Evolutionary conservation across 1,284 basidiomycete genomes (phyloP).

Genomic region (Marasmius fiardii): DNA sequence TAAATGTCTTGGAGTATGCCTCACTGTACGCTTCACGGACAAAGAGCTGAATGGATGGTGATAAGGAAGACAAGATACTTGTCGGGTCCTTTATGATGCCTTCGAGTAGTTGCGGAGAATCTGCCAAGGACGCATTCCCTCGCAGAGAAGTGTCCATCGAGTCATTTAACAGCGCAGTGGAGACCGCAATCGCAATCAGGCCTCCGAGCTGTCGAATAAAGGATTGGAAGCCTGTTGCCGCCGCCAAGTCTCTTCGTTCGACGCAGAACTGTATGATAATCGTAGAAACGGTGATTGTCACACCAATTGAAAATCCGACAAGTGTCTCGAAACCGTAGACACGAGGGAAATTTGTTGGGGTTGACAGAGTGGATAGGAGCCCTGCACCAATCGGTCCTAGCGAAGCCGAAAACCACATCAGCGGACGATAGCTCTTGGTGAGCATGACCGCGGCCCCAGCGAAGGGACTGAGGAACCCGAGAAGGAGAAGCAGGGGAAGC

Average conservation of each 20-base stretch:
- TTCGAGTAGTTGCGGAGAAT: neutral
- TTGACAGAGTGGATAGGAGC: neutral
- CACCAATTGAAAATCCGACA: neutral
- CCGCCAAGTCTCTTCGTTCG: neutral
- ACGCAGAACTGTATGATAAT: neutral
- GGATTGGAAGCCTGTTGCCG: neutral
- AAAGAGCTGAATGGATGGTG: neutral
- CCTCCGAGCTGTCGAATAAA: neutral
- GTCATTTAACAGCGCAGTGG: neutral
- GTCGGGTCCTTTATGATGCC: neutral
- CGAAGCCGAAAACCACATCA: neutral
- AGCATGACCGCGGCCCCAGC: neutral
- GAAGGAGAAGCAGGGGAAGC: neutral
- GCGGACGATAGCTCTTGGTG: neutral
- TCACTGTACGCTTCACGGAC: neutral
- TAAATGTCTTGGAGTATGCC: neutral
- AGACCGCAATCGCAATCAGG: neutral
- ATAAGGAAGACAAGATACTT: neutral
- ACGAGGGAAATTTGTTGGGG: neutral
- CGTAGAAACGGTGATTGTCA: conserved; percentile 1
- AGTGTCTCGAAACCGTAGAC: neutral
- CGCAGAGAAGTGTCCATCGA: neutral
- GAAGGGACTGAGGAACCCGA: neutral
- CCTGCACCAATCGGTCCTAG: neutral
- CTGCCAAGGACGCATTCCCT: neutral